Conservation (phyloP, 2,329 filamentous ascomycete species). For the Magnaporthiopsis incrustans region DNA sequence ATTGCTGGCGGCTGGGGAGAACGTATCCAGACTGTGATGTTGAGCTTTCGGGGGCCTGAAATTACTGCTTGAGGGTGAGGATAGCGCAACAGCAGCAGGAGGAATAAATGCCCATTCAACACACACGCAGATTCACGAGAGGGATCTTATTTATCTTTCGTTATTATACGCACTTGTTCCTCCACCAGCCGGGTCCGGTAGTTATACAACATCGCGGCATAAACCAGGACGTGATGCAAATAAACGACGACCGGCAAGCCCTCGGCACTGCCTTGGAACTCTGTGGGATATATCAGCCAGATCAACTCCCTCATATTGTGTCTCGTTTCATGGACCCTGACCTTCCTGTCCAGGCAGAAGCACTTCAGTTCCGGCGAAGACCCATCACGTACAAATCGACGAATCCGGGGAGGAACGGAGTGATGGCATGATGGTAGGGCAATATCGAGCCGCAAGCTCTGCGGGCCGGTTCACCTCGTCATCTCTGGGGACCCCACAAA, state of each 20-base stretch:
- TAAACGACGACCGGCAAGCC: not conserved
- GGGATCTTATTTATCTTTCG: not conserved
- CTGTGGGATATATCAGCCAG: too few relatives aligned
- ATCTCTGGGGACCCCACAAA: not conserved
- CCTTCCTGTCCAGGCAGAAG: not conserved
- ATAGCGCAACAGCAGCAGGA: not conserved
- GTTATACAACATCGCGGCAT: not conserved
- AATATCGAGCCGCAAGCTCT: not conserved
- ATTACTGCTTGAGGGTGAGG: not conserved
- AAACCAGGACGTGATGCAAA: not conserved
- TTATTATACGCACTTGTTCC: not conserved
- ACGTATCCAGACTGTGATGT: not conserved
- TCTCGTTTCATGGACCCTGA: not conserved
- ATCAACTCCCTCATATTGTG: not conserved
- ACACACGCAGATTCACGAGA: too few relatives aligned
- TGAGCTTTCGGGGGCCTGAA: not conserved
- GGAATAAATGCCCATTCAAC: not conserved
- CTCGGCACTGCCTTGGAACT: not conserved
- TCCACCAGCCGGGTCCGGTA: not conserved
- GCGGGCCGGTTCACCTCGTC: not conserved
- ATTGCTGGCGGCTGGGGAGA: conserved; percentile 16
- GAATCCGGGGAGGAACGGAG: not conserved
- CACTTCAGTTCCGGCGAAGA: not conserved
- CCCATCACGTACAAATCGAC: not conserved
- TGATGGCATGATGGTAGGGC: not conserved